Evolutionary conservation across 306 rosid species (phyloP).

Genomic region (Sophora flavescens): DNA sequence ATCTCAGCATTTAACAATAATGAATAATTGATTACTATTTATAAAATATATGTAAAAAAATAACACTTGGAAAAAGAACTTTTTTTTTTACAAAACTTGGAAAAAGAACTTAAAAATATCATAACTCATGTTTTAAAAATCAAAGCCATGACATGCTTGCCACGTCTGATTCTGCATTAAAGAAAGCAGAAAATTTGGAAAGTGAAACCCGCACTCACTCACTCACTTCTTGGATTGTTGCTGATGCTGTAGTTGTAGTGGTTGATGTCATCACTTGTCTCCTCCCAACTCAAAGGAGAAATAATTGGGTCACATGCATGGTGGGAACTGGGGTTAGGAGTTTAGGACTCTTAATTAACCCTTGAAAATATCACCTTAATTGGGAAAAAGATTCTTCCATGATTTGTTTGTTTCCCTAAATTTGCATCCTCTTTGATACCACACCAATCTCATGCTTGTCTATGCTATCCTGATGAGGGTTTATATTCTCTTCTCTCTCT

Average conservation of each 20-base stretch:
- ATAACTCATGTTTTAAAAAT: not conserved
- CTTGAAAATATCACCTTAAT: slow-evolving; percentile 55
- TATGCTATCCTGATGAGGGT: not conserved
- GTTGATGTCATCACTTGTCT: slow-evolving; percentile 58
- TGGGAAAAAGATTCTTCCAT: slow-evolving; percentile 41
- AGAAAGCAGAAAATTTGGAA: slow-evolving; percentile 32
- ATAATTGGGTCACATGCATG: slow-evolving; percentile 45
- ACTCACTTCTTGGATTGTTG: slow-evolving; percentile 47
- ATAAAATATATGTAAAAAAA: too few species aligned
- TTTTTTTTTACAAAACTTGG: too few species aligned
- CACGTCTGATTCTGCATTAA: slow-evolving; percentile 56
- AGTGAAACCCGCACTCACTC: slow-evolving; percentile 54
- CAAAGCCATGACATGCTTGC: slow-evolving; percentile 64
- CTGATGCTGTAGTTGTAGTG: slow-evolving; percentile 50
- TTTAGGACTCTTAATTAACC: slow-evolving; percentile 26
- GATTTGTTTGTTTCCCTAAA: not conserved
- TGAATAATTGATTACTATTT: too few species aligned
- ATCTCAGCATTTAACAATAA: too few species aligned
- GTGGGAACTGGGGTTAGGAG: slow-evolving; percentile 47
- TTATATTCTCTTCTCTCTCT: too few species aligned
- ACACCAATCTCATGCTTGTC: not conserved
- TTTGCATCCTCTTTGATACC: not conserved
- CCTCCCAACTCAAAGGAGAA: slow-evolving; percentile 73
- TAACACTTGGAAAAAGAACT: too few species aligned
- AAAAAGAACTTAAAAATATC: too few species aligned